phyloP scores from a whole-genome alignment of 768 basidiomycete genomes.

The Collybia sordida region DNA sequence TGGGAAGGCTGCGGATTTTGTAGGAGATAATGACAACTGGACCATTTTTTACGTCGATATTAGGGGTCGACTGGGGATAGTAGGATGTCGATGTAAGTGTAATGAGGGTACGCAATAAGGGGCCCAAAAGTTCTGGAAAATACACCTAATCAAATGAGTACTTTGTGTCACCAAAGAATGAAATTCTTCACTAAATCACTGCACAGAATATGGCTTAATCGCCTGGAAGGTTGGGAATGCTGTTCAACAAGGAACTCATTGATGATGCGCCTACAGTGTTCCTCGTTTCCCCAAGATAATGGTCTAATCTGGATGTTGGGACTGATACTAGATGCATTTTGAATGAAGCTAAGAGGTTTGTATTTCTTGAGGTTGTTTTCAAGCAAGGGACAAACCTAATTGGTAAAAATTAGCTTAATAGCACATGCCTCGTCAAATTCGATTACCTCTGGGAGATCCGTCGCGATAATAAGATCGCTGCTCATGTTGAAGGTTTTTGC shows the following conservation, averaged over 20 bases:
- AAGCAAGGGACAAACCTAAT: conserved; percentile 48
- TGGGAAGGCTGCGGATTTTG: conserved; percentile 69
- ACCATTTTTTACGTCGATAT: conserved; percentile 19
- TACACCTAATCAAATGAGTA: conserved; percentile 58
- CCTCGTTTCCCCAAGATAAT: conserved; percentile 67
- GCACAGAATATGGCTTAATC: conserved; percentile 69
- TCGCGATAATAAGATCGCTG: conserved; percentile 53
- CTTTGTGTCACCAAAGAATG: not conserved
- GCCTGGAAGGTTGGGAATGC: conserved; percentile 2
- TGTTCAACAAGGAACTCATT: conserved; percentile 30
- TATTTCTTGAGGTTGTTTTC: conserved; percentile 31
- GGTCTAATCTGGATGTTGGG: conserved; percentile 45
- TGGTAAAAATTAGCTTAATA: not conserved
- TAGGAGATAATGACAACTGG: conserved; percentile 63
- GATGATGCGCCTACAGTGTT: conserved; percentile 40
- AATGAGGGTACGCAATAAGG: conserved; percentile 72
- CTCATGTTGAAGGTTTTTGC: conserved; percentile 31
- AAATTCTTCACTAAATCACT: conserved; percentile 82
- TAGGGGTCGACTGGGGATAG: conserved; percentile 7
- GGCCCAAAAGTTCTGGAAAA: conserved; percentile 79
- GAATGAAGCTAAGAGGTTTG: conserved; percentile 1
- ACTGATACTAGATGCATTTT: conserved; percentile 8
- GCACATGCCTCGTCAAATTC: not conserved
- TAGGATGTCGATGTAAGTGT: conserved; percentile 63
- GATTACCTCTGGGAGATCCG: conserved; percentile 77